Evolutionary conservation across 2,329 filamentous ascomycete species (phyloP).

Genomic region (Amphichorda felina): DNA sequence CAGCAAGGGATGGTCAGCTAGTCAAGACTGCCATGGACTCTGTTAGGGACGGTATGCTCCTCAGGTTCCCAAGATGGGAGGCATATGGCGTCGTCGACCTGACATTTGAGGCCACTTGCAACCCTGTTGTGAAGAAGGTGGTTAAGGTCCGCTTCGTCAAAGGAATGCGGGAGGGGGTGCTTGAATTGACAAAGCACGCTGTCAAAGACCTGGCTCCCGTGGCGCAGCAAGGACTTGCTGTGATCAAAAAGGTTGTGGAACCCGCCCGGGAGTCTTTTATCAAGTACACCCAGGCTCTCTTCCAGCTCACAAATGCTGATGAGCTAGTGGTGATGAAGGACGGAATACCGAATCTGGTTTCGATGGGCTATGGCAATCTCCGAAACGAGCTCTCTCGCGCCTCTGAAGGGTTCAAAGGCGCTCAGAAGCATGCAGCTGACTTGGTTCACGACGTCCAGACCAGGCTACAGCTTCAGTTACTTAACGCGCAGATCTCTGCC

Average conservation of each 20-base stretch:
- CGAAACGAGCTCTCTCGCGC: background rate
- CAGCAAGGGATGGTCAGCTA: conserved; percentile 34
- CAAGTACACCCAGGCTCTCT: background rate
- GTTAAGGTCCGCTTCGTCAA: conserved; percentile 49
- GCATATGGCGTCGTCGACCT: conserved; percentile 47
- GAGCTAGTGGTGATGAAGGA: too few relatives aligned
- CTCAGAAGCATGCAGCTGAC: background rate
- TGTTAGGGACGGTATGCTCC: conserved; percentile 36
- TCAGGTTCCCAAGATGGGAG: conserved; percentile 40
- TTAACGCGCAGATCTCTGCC: conserved; percentile 42
- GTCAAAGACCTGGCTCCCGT: conserved; percentile 9
- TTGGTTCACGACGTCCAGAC: conserved; percentile 15
- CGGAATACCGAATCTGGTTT: too few relatives aligned
- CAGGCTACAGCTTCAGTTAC: conserved; percentile 29
- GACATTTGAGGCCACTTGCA: conserved; percentile 43
- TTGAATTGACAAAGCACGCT: conserved; percentile 31
- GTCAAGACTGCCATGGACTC: conserved; percentile 35
- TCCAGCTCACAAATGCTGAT: too few relatives aligned
- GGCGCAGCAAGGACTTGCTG: background rate
- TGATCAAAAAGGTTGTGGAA: background rate
- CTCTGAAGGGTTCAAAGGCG: background rate
- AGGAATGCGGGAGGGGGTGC: conserved; percentile 28
- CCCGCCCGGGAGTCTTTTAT: background rate
- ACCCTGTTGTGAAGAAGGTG: conserved; percentile 48
- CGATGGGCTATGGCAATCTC: background rate